Evolutionary conservation across 1,284 basidiomycete genomes (phyloP), one percentile per base, ranked within the genome.

Genomic region (Pisolithus thermaeus): DNA sequence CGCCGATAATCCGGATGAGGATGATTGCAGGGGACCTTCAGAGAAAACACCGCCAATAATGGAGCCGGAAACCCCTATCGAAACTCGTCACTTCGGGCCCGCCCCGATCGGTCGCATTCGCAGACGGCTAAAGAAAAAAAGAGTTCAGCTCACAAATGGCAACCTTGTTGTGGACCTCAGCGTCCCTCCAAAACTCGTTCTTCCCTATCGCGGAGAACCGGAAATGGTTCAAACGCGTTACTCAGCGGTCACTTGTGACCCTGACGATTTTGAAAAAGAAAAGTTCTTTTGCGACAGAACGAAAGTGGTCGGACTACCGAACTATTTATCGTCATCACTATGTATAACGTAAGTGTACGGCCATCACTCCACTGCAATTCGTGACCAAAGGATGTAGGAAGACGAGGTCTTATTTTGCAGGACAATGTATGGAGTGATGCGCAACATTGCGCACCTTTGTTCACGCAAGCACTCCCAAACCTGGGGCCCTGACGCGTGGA

Each of bases 401-500:
- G 87, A 98, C 65, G 96, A 98, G 60, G 74, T 92, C 25, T 73
- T 98, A 11, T 96, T 99, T 68, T 93, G 92, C 65, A 78, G 96
- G 44, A 99, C 97, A 1, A 70, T 99, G 59, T 92, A 97, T 68
- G 96, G 95, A 4, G 92, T 99, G 12, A 98, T 98, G 94, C 79
- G 80, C 56, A 94, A 92, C 65, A 92, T 94, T 44, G 76, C 85
- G 1, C 90, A 97, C 68, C 76, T 98, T 7, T 97, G 96, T 68
- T 88, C 90, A 9, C 80, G 96, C 36, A 94, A 95, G 70, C 93
- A 93, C 61, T 95, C 91, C 11, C 83, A 92, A 53, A 96, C 92
- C 0, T 99, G 96, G 97, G 96, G 96, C 3, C 81, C 84, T 7
- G 92, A 97, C 51, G 88, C 92, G 0, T 99, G 96, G 96, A 92